Evolutionary conservation across 1,284 basidiomycete genomes (phyloP), one percentile per base, ranked within the genome.

Genomic region (Irpex rosettiformis): DNA sequence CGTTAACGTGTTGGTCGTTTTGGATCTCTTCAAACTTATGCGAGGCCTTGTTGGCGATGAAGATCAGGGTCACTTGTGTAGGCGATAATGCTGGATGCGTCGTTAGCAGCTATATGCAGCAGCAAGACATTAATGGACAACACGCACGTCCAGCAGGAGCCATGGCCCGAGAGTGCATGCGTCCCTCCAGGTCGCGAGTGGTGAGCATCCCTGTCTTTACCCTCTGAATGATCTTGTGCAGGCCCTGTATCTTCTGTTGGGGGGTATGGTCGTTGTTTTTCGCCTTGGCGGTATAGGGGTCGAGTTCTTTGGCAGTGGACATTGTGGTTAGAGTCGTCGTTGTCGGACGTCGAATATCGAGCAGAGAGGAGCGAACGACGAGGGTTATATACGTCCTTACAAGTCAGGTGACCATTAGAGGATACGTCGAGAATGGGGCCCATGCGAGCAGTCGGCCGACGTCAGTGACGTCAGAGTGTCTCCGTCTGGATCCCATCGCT

Each of bases 91-190:
- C 86, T 88, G 59, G n/a, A 18, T n/a, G 33, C 40, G n/a, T 22
- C 24, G 30, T 58, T 27, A 43, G 37, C 55, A 30, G 27, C 37
- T 57, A 28, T 21, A 54, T 45, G 16, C n/a, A 37, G 33, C 33
- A n/a, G 33, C 29, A 27, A 53, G 8, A 45, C 51, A 22, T 30
- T 57, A 3, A 51, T 42, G 45, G 42, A 33, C n/a, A 16, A 4
- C 22, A 75, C 84, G 61, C 69, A 91, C 88, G 83, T 53, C 79
- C 76, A 5, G 81, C 77, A 18, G 89, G 88, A n/a, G 80, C 79
- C 93, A 94, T 96, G 37, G 89, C 88, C 54, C 94, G 82, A 6
- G 91, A 86, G 71, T 96, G 93, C 33, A 97, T 74, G 54, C 80
- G 75, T 1, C 93, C 93, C 62, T 85, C 78, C n/a, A 81, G 69